phyloP scores from a whole-genome alignment of 1,139 yeast species.

The Groenewaldozyma auringiensis region DNA sequence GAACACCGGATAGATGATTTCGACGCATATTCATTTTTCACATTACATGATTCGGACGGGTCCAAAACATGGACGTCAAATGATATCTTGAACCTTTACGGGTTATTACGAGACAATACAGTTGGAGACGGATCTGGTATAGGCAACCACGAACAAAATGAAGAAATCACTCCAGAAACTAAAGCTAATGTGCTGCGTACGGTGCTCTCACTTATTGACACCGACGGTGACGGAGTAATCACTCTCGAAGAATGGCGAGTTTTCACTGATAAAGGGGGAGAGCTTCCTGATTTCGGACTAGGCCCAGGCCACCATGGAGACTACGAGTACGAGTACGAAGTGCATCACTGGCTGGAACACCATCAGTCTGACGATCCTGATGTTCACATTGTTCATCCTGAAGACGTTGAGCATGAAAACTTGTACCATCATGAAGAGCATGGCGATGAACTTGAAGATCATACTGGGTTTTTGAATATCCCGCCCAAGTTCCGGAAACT shows the following conservation, averaged over 20 bases:
- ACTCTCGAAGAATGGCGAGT: conserved; percentile 62
- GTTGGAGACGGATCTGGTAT: conserved; percentile 89
- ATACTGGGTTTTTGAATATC: conserved; percentile 28
- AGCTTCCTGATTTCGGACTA: conserved; percentile 84
- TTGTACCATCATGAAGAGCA: conserved; percentile 89
- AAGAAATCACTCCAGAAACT: conserved; percentile 45
- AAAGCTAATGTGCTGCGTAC: conserved; percentile 49
- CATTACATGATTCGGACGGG: conserved; percentile 63
- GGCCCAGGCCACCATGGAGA: conserved; percentile 98
- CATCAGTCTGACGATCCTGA: conserved; percentile 81
- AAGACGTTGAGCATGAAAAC: conserved; percentile 83
- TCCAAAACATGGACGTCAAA: conserved; percentile 34
- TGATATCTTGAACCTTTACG: conserved; percentile 77
- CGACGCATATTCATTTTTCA: conserved; percentile 73
- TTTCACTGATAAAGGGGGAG: conserved; percentile 57
- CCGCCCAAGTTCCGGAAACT: conserved; percentile 29
- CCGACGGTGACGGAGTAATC: conserved; percentile 57
- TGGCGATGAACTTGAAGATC: conserved; percentile 41
- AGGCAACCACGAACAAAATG: conserved; percentile 61
- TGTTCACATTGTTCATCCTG: conserved; percentile 69
- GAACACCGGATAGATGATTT: conserved; percentile 75
- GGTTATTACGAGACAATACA: conserved; percentile 59
- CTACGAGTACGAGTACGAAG: conserved; percentile 86
- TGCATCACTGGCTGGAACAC: conserved; percentile 88
- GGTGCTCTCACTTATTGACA: conserved; percentile 56